phyloP scores from a whole-genome alignment of 2,329 filamentous ascomycete species.

The Chaetomium globosum region DNA sequence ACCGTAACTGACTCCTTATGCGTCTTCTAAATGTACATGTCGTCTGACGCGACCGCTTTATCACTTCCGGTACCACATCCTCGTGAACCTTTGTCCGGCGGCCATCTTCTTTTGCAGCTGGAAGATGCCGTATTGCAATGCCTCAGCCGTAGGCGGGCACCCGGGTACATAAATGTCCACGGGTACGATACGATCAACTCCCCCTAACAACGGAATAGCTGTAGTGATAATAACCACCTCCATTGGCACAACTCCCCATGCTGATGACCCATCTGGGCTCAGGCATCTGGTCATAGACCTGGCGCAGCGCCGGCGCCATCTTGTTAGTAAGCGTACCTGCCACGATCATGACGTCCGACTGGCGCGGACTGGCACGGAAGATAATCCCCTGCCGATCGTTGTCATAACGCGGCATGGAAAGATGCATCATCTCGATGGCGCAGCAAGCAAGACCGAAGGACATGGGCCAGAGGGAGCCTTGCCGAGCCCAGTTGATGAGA shows the following conservation, averaged over 20 bases:
- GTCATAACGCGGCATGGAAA: slow-evolving; percentile 85
- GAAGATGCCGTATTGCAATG: slow-evolving; percentile 61
- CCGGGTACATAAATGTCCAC: slow-evolving; percentile 71
- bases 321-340: slow-evolving; percentile 93
- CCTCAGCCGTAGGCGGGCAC: slow-evolving; percentile 56
- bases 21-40: too few relatives aligned
- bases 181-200: slow-evolving; percentile 66
- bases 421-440: slow-evolving; percentile 90
- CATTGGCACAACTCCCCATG: slow-evolving; percentile 47
- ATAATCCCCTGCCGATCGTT: slow-evolving; percentile 88
- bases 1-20: too few relatives aligned
- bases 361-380: slow-evolving; percentile 83
- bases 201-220: slow-evolving; percentile 68
- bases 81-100: slow-evolving; percentile 50
- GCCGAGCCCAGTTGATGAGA: slow-evolving; percentile 80
- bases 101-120: slow-evolving; percentile 72
- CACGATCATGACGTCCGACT: slow-evolving; percentile 92
- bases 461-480: slow-evolving; percentile 85
- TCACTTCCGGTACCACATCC: slow-evolving; percentile 57
- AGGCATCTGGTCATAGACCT: slow-evolving; percentile 95
- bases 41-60: neutral
- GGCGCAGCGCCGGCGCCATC: slow-evolving; percentile 87
- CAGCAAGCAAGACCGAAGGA: slow-evolving; percentile 88
- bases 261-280: slow-evolving; percentile 76
- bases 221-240: slow-evolving; percentile 75